phyloP scores from a whole-genome alignment of 106 monocot genomes.

The Alisma plantagoaquatica region DNA sequence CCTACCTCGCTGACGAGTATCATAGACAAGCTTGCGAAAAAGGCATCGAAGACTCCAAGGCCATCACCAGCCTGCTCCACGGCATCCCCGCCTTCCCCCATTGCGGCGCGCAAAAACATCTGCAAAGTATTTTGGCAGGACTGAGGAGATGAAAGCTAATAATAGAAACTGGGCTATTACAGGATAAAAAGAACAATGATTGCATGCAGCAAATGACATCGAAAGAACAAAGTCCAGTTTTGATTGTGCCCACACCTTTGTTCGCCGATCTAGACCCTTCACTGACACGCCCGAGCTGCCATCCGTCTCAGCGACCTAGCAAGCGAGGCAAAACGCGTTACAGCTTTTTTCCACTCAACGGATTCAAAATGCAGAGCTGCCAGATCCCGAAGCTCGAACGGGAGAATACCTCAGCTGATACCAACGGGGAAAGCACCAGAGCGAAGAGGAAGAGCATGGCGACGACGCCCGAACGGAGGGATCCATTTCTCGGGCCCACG shows the following conservation, averaged over 20 bases:
- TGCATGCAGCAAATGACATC: too few relatives aligned
- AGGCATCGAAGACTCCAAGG: constrained; percentile 16
- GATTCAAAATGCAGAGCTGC: too few relatives aligned
- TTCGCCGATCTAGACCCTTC: background rate
- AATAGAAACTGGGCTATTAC: too few relatives aligned
- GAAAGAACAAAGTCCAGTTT: too few relatives aligned
- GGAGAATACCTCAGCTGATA: too few relatives aligned
- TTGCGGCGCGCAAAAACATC: background rate
- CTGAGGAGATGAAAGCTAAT: too few relatives aligned
- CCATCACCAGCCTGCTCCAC: background rate
- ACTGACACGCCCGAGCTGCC: background rate
- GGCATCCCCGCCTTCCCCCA: background rate
- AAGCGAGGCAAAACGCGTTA: background rate
- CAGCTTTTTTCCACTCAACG: background rate
- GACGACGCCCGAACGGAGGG: background rate
- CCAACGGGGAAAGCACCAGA: background rate
- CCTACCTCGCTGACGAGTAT: constrained; percentile 25
- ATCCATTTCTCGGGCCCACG: background rate
- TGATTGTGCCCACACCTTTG: too few relatives aligned
- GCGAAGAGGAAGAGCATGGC: background rate
- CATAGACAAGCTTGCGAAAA: constrained; percentile 19
- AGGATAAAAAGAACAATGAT: too few relatives aligned
- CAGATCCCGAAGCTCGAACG: too few relatives aligned
- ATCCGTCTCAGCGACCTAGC: background rate
- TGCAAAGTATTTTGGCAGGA: too few relatives aligned